Base-by-base conservation (phyloP, 345 rosid genomes). In the Citrus maxima region DNA sequence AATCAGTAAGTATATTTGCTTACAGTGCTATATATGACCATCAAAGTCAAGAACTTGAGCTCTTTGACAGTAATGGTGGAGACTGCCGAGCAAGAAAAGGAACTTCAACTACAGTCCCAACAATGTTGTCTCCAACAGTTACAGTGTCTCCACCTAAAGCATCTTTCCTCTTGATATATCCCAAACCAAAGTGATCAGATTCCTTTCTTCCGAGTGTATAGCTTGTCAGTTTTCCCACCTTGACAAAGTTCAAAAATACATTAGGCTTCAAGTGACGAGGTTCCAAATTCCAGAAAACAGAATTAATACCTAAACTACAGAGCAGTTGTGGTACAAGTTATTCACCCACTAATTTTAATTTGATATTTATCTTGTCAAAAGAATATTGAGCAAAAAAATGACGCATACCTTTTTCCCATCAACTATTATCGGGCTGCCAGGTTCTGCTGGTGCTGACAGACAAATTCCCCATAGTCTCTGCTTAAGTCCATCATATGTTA, bases 171-270 rank as follows among this genome's bases (percentile, higher is more conserved):
- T 88, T 95, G 77, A 93, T 88, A 88, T 95, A 95, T 73, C 97
- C 97, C 78, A 95, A 83, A 59, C 90, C 98, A 70, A 87, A 89
- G 81, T 90, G 86, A 32, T 80, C 83, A 0, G 85, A 81, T 78
- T 82, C 87, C 37, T 84, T 88, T 76, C 78, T 82, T 70, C 89
- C 93, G 0, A 18, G 62, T 61, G 94, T 87, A 81, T 88, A 90
- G 90, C 98, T 93, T 34, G 98, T 93, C 78, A 91, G 84, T 82
- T 84, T 92, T 27, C 98, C 97, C 9, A 93, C 91, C 97, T 93
- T 73, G 75, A 73, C 7, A 67, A 30, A 35, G 19, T 75, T 56
- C 67, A 42, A 56, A 51, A 49, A 32, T n/a, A 73, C 69, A 34
- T 40, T 12, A 56, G 58, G 75, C 25, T 35, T 74, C 10, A 0